Base-by-base conservation (phyloP, 1,284 basidiomycete species). In the Pseudozyma sp. region DNA sequence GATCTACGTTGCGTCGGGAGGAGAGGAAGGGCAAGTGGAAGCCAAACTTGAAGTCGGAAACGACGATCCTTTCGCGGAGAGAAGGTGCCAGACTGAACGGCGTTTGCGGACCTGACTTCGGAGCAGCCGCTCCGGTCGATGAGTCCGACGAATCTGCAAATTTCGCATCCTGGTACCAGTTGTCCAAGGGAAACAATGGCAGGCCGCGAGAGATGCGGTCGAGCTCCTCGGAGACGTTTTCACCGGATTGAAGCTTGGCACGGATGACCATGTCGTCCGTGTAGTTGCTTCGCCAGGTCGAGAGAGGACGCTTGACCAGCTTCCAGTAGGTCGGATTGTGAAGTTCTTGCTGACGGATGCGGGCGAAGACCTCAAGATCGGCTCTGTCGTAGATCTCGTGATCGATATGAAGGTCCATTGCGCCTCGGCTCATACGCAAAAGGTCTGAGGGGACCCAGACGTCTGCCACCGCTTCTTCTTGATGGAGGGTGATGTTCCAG, bases 401-500 rank as follows among this genome's bases (percentile, higher is more conserved):
- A 31, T 54, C 52, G 47, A 66, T 60, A 37, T 33, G 52, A 17
- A 16, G 7, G 57, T 52, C 13, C 7, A 45, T 19, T 30, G 17
- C 49, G 34, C 37, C 45, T 49, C 51, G 39, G 10, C 24, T 57
- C 24, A 34, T 50, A 7, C 56, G 50, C 49, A 55, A 50, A 14
- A 47, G 53, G 7, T 39, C 42, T 8, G 62, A 39, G 6, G 59
- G 57, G 11, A 61, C 54, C 57, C 61, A 74, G 3, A 74, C 67
- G 5, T 61, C 58, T 17, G 62, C 67, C 4, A 42, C 16, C 3
- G 66, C 39, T 40, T 66, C 45, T 9, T 74, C 59, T 24, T 46
- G 24, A 16, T 57, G 48, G 17, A 74, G 45, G 0, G 66, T 69
- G 45, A 74, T 74, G 55, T 65, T 66, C 62, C 62, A 66, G 1